Base-by-base conservation (phyloP, 768 basidiomycete species). In the Leccinum fibrillosum region DNA sequence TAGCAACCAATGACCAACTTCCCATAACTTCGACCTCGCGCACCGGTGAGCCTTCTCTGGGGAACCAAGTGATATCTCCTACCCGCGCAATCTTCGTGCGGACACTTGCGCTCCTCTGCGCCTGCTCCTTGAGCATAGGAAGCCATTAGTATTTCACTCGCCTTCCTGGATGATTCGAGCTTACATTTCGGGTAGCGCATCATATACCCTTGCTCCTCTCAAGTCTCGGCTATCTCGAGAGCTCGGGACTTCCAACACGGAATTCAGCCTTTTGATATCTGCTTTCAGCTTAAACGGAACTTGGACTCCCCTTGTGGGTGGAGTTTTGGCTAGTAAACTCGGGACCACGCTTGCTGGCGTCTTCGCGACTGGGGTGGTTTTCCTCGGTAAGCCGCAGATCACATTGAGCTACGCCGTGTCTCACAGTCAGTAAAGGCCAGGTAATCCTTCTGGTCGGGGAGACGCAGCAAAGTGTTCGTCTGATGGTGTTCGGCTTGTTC, bases 271-370 rank as follows among this genome's bases (percentile, higher is more conserved):
- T 42, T 75, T 94, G 37, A 82, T 94, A 49, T 86, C 90, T 10
- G 87, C 89, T 0, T 86, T 85, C 66, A 88, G 84, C 57, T 72
- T 94, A 35, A 91, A 92, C 68, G 85, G 80, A 42, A 84, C 85
- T 3, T 83, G 85, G 82, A 94, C 92, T 8, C 92, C 91, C 0
- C 79, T 93, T 6, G 78, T 92, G 2, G 89, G 86, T 8, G 91
- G 91, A 3, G 55, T 93, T 5, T 76, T 92, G 44, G 85, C 86
- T 9, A 85, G 82, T 64, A 81, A 78, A 54, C 77, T 91, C 2
- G 90, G 90, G 23, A 90, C 90, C 2, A 89, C 89, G 0, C 70
- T 78, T 28, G 83, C 85, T 0, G 85, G 88, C 55, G 86, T 93
- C 49, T 71, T 89, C 15, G 89, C 92, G 1, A 94, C 91, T 0